A percentile compares a stretch with the other conserved stretches of the same genome.
Conservation (phyloP, 805 yeast genomes). For the Pichia membranifaciens region DNA sequence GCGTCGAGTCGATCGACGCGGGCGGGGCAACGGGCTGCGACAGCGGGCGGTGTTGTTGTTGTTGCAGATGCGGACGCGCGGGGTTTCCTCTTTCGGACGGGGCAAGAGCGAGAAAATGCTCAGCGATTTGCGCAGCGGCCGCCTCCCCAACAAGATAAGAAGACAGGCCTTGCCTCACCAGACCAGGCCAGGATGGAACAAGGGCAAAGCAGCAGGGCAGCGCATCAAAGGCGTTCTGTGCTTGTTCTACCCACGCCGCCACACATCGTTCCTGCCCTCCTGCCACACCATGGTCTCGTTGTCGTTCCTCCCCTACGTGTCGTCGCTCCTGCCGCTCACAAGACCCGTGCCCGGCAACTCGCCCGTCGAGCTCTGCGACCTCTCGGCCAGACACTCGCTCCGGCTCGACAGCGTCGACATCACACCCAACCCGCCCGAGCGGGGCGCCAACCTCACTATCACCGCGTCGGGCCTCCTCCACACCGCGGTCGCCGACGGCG, state of each 20-base stretch:
- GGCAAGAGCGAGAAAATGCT: not conserved
- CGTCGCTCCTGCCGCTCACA: constrained; percentile 23
- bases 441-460: constrained; percentile 80
- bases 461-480: constrained; percentile 63
- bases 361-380: constrained; percentile 76
- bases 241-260: not conserved
- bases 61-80: not conserved
- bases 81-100: not conserved
- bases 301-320: constrained; percentile 1
- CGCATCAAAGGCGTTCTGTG: no score
- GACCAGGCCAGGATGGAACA: not conserved
- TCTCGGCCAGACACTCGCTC: constrained; percentile 55
- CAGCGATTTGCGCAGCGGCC: not conserved
- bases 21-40: no score
- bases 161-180: not conserved
- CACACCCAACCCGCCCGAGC: constrained; percentile 81
- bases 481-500: constrained; percentile 65
- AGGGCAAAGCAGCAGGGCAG: not conserved
- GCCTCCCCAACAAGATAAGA: not conserved
- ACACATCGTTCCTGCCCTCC: not conserved
- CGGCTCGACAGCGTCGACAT: constrained; percentile 53
- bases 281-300: constrained; percentile 3
- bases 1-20: not conserved
- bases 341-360: constrained; percentile 88
- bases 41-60: no score